phyloP scores from a whole-genome alignment of 129 eudicot genomes.

The carrot (Daucus carota) region DNA sequence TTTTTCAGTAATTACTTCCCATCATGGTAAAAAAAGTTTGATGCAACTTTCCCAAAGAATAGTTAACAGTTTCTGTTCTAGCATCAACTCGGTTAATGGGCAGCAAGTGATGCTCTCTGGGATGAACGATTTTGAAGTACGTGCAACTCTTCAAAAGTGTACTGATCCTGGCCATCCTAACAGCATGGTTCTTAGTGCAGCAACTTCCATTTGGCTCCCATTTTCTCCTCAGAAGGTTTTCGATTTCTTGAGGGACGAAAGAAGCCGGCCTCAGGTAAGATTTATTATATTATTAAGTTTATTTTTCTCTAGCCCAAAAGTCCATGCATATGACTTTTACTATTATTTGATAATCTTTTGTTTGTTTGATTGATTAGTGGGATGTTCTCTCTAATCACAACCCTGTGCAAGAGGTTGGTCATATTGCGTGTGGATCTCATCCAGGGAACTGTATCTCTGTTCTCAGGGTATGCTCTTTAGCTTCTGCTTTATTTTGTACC shows the following conservation, averaged over 20 bases:
- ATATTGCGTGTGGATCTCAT: constrained; percentile 55
- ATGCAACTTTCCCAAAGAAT: constrained; percentile 59
- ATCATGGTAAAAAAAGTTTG: constrained; percentile 59
- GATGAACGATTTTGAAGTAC: constrained; percentile 38
- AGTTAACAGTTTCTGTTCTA: constrained; percentile 51
- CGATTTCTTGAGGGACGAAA: constrained; percentile 45
- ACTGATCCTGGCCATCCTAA: constrained; percentile 44
- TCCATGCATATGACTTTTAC: not conserved
- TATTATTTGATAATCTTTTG: not conserved
- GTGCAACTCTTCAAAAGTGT: constrained; percentile 41
- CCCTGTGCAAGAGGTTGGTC: constrained; percentile 75
- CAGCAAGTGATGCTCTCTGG: constrained; percentile 40
- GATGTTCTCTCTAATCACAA: constrained; percentile 65
- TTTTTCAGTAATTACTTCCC: constrained; percentile 32
- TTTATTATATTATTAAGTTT: not conserved
- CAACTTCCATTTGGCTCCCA: constrained; percentile 66
- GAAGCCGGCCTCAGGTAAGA: constrained; percentile 58
- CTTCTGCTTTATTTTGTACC: not conserved
- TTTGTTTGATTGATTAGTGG: constrained; percentile 36
- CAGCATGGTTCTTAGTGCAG: constrained; percentile 53
- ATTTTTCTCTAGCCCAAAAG: not conserved
- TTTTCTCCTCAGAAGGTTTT: constrained; percentile 39
- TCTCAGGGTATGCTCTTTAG: constrained; percentile 36
- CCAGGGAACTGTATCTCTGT: constrained; percentile 75
- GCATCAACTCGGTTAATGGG: constrained; percentile 36